Base-by-base conservation (phyloP, 305 asterid genomes). In the Fraxinus sp. region DNA sequence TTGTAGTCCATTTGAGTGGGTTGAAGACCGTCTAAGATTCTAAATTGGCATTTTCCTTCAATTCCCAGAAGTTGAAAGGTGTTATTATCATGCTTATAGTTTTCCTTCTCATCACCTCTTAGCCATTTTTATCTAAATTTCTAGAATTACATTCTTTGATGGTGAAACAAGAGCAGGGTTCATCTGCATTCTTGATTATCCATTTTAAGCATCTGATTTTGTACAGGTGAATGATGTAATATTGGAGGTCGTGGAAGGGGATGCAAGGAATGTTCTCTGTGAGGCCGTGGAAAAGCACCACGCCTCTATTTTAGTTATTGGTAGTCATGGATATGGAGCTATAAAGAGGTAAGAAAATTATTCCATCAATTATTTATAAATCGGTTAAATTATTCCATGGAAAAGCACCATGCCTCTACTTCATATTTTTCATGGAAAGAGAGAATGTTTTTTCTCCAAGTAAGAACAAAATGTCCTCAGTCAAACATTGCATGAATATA, bases 261-360 rank as follows among this genome's bases (percentile, higher is more conserved):
- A 93, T 91, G 89, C 97, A 18, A 87, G 97, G 87, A 89, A 79
- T 49, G 93, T 86, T 84, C 93, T 95, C 2, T 95, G 97, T 14
- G 97, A 94, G 43, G 92, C 95, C 77, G 98, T 90, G 75, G 97
- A 94, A 9, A 90, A 77, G 84, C 89, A 90, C 81, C 88, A 88
- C 28, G 98, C 98, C 70, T 86, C 97, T 77, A 33, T 94, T 62
- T 85, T 94, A 77, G 95, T 92, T 28, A 92, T 94, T 33, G 98
- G 98, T 2, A 94, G 95, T 79, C 98, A 94, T 87, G 98, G 97
- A 18, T 90, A 94, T 88, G 98, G 98, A 84, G 95, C 95, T 52
- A 88, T 95, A 30, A 95, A 89, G 91, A 92, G 98, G 98, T 93
- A 89, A 66, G 74, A 26, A 26, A 64, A 22, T 24, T 9, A 7